Conservation (phyloP, 2,329 filamentous ascomycete genomes). For the Ophiosphaerella narmari region DNA sequence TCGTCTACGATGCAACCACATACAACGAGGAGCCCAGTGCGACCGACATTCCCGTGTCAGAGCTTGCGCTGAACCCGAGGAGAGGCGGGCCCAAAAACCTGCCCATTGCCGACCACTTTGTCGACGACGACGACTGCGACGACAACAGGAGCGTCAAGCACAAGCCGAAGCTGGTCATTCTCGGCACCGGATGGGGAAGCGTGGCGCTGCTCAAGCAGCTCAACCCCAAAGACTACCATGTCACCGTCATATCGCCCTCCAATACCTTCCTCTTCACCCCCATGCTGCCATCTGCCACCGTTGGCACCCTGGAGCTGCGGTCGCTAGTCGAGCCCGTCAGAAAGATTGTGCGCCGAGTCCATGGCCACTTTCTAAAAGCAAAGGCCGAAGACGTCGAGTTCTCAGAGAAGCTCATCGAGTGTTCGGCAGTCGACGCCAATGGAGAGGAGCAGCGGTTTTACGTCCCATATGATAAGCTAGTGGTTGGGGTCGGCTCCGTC, state of each 20-base stretch:
- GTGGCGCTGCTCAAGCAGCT: conserved; percentile 89
- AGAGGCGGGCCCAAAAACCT: conserved; percentile 92
- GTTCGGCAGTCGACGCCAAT: conserved; percentile 70
- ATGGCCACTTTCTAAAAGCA: conserved; percentile 89
- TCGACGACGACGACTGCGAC: conserved; percentile 84
- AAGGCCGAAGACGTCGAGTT: conserved; percentile 89
- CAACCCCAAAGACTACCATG: conserved; percentile 89
- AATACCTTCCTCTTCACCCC: conserved; percentile 99
- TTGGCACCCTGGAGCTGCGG: conserved; percentile 88
- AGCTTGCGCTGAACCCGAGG: conserved; percentile 78
- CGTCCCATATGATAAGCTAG: conserved; percentile 94
- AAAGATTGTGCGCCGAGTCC: conserved; percentile 75
- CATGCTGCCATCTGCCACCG: conserved; percentile 95
- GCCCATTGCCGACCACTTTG: conserved; percentile 82
- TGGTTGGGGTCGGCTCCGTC: conserved; percentile 87
- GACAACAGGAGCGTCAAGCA: conserved; percentile 73
- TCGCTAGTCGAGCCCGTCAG: conserved; percentile 93
- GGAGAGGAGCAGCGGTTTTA: conserved; percentile 86
- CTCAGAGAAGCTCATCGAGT: conserved; percentile 85
- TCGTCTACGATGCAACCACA: conserved; percentile 90
- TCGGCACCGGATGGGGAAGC: conserved; percentile 94
- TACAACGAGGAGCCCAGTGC: conserved; percentile 74
- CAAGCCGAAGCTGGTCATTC: conserved; percentile 89
- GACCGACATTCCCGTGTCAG: conserved; percentile 80
- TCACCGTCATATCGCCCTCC: conserved; percentile 90